These are phyloP conservation scores for Xylaria flabelliformis DNA, from an alignment of 495 filamentous ascomycete species.

Conservation along the genomic window DNA sequence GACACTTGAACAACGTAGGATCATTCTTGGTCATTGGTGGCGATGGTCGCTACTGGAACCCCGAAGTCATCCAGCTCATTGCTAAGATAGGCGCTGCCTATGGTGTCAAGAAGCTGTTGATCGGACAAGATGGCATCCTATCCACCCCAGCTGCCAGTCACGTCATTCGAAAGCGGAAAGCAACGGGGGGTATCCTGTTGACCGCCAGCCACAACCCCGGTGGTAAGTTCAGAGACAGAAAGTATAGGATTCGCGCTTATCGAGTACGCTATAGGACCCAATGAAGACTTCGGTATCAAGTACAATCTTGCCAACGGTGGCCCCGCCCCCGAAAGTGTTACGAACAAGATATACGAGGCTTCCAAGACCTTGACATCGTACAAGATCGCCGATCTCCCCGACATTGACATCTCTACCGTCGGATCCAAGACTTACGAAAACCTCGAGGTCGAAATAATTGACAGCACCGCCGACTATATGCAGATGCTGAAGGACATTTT, in stretches of 20 bases:
- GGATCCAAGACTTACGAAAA: constrained; percentile 82
- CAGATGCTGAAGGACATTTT: constrained; percentile 98
- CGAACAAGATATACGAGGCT: constrained; percentile 94
- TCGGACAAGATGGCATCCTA: constrained; percentile 95
- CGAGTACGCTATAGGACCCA: constrained; percentile 67
- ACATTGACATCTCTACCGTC: constrained; percentile 82
- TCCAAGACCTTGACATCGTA: constrained; percentile 89
- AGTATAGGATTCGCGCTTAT: background rate
- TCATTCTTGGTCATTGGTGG: constrained; percentile 95
- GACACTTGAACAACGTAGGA: constrained; percentile 43
- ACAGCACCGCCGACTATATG: constrained; percentile 89
- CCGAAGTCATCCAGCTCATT: constrained; percentile 93
- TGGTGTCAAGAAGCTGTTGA: constrained; percentile 96
- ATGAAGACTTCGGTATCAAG: constrained; percentile 97
- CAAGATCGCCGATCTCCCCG: constrained; percentile 86
- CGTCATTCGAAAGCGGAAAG: constrained; percentile 89
- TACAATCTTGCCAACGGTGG: constrained; percentile 97
- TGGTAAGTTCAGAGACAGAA: constrained; percentile 62
- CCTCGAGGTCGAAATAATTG: constrained; percentile 93
- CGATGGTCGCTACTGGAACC: constrained; percentile 96
- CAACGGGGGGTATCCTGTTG: constrained; percentile 94
- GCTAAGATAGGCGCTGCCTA: constrained; percentile 97
- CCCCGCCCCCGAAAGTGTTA: constrained; percentile 92
- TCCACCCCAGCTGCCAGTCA: constrained; percentile 96
- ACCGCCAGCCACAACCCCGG: constrained; percentile 98